phyloP scores from a whole-genome alignment of 2,329 filamentous ascomycete species.

The Pyrenophora teres region DNA sequence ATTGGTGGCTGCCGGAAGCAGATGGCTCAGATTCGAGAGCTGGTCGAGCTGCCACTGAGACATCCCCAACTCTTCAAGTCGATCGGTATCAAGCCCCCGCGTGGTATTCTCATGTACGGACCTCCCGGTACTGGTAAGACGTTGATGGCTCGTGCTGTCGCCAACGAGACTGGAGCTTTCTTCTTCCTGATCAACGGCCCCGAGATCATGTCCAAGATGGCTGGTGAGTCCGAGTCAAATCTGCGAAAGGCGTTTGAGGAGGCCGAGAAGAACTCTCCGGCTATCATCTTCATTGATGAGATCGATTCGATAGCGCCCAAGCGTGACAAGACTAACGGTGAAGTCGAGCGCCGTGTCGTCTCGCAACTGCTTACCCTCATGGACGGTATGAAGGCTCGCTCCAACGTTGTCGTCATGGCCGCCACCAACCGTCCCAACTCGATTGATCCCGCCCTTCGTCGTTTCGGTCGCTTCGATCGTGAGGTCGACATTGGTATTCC shows the following conservation, averaged over 20 bases:
- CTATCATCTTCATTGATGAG: slow-evolving; percentile 99
- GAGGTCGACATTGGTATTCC: slow-evolving; percentile 98
- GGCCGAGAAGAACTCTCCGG: slow-evolving; percentile 98
- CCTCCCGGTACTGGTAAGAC: slow-evolving; percentile 99
- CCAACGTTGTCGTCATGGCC: slow-evolving; percentile 98
- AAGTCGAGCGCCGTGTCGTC: slow-evolving; percentile 97
- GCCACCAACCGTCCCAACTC: slow-evolving; percentile 99
- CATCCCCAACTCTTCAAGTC: slow-evolving; percentile 99
- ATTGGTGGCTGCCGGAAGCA: slow-evolving; percentile 99
- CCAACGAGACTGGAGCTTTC: slow-evolving; percentile 98
- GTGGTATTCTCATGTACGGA: slow-evolving; percentile 91
- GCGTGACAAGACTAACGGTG: slow-evolving; percentile 99
- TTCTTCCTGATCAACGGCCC: slow-evolving; percentile 99
- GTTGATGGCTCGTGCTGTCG: slow-evolving; percentile 96
- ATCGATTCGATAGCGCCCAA: slow-evolving; percentile 99
- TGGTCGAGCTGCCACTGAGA: slow-evolving; percentile 94
- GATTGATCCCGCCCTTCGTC: slow-evolving; percentile 94
- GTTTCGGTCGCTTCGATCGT: slow-evolving; percentile 98
- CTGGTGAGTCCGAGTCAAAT: slow-evolving; percentile 98
- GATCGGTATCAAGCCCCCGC: slow-evolving; percentile 98
- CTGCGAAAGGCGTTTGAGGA: slow-evolving; percentile 99
- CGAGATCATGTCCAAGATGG: slow-evolving; percentile 99
- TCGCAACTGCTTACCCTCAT: slow-evolving; percentile 96
- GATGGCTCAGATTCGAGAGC: slow-evolving; percentile 98
- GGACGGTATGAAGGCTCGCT: slow-evolving; percentile 99